These are phyloP conservation scores for Xylaria hypoxylon DNA, from an alignment of 2,329 filamentous ascomycete species.

Conservation along the genomic window DNA sequence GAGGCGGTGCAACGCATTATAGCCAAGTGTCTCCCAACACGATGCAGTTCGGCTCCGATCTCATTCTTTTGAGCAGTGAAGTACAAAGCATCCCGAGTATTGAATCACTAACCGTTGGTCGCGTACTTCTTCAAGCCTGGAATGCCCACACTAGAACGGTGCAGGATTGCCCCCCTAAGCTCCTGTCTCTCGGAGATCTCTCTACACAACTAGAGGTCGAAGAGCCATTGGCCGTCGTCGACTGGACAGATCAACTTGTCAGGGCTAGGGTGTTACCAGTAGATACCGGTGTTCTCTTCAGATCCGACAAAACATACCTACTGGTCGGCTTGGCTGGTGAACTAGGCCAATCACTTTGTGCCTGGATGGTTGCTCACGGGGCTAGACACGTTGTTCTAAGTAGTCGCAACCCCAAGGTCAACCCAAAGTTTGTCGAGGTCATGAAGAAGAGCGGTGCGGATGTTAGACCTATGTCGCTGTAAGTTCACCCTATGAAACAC, in stretches of 20 bases:
- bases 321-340: constrained; percentile 40
- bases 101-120: background rate
- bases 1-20: background rate
- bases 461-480: constrained; percentile 23
- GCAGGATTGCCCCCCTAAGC: background rate
- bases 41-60: background rate
- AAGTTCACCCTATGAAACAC: background rate
- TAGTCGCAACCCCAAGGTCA: constrained; percentile 54
- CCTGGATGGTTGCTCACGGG: constrained; percentile 56
- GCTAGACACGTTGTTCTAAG: constrained; percentile 55
- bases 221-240: constrained; percentile 7
- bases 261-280: constrained; percentile 18
- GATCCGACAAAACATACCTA: background rate
- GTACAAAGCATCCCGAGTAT: background rate
- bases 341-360: constrained; percentile 52
- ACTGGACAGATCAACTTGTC: constrained; percentile 10
- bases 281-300: constrained; percentile 11
- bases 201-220: background rate
- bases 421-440: constrained; percentile 46
- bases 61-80: constrained; percentile 8
- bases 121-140: background rate
- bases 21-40: constrained; percentile 1
- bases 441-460: constrained; percentile 33
- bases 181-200: background rate
- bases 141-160: background rate